Evolutionary conservation across 495 filamentous ascomycete genomes (phyloP), one percentile per base, ranked within the genome.

Genomic region (Elaphomyces granulatus): DNA sequence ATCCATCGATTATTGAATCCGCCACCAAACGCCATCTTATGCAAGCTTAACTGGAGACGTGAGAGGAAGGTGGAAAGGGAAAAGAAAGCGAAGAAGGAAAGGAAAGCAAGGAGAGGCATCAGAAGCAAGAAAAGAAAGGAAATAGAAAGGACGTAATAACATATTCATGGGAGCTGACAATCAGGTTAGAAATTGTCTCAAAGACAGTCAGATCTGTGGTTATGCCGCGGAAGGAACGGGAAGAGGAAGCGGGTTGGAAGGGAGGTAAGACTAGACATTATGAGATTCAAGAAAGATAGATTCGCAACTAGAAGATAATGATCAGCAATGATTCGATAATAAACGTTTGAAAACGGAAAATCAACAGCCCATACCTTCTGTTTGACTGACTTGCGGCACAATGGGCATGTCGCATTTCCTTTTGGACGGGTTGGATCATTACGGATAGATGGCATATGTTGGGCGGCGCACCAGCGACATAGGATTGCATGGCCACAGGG

Each of bases 401-500:
- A 45, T 12, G 49, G 46, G 44, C 52, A 55, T 8, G n/a, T 31
- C 15, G 43, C 40, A 7, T 42, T 26, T 0, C 31, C 41, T 23
- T 43, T 47, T 3, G 47, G 45, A 31, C 44, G 38, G 8, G 35
- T 44, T n/a, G 20, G 36, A 14, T 43, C 43, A 1, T 0, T 10
- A 2, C 31, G 15, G 1, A 8, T 34, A 20, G 46, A 39, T 15
- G 49, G 49, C 4, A 50, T 44, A 37, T 50, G 49, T 34, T 47
- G 36, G 9, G 54, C 54, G 2, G 52, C 52, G 34, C 54, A 58
- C 54, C 54, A 58, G 1, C 46, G 49, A 45, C 72, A 76, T 53
- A 76, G 61, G 12, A 70, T 63, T 33, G 72, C 52, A 51, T 76
- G 72, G 4, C 69, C 72, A 36, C 72, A 77, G 2, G 72, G 72